Base-by-base conservation (phyloP, 2,329 filamentous ascomycete species). In the Fusarium praegraminearum region DNA sequence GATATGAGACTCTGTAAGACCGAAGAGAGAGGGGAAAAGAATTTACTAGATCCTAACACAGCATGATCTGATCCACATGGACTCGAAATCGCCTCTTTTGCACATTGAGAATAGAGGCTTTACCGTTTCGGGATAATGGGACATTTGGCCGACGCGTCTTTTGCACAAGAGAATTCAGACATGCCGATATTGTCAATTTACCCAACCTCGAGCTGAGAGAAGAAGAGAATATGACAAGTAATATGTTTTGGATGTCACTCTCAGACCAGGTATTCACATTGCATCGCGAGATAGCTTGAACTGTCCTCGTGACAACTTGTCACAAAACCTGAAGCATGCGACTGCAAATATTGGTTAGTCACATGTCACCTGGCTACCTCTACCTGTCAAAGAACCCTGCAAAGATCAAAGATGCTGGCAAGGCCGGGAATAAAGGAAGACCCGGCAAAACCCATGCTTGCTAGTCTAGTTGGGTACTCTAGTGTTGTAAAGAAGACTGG, bases 1-100 rank as follows among this genome's bases (percentile, higher is more conserved):
- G 67, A 57, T 26, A 56, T 65, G 63, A 68, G 67, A 58, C 58
- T 33, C 44, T 5, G 22, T 64, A 49, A 68, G 58, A 16, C n/a
- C 11, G 36, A 32, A 47, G 35, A 20, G 18, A 20, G 36, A 30
- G 30, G 35, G 33, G 30, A 11, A 57, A 49, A 50, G 30, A 60
- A 40, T 24, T 40, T 66, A 60, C 67, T 64, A 47, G 62, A 64
- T 64, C 41, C 35, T 54, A 24, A 40, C 46, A 67, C 54, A 44
- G 26, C 46, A 67, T 45, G 26, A 8, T 35, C 20, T 40, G 36
- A 15, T 40, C 20, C 43, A 51, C 41, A 51, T 40, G 22, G 22
- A 36, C 47, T 26, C 18, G 47, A 24, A 22, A 36, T 13, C 22
- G 47, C 16, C 47, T 50, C 32, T 35, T 50, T 36, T 26, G 30